Conservation (phyloP, 2,329 filamentous ascomycete genomes). For the Aspergillus sp. region DNA sequence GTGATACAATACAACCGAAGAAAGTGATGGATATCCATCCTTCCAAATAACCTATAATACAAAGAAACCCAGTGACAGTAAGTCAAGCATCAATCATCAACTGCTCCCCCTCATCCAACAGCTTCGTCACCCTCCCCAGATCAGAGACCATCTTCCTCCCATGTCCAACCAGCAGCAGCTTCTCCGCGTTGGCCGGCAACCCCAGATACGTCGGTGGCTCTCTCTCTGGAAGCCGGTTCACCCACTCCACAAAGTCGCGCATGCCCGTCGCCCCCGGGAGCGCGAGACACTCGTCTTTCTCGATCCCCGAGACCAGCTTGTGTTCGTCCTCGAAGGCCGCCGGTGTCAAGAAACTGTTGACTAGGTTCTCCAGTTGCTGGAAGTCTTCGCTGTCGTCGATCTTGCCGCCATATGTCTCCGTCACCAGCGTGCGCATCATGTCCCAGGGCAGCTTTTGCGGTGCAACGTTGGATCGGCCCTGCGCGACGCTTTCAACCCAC, state of each 20-base stretch:
- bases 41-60: too few relatives aligned
- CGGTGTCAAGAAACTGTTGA: conserved; percentile 69
- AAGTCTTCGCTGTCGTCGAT: conserved; percentile 89
- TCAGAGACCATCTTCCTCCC: conserved; percentile 78
- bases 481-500: conserved; percentile 77
- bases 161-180: conserved; percentile 79
- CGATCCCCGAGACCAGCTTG: conserved; percentile 66
- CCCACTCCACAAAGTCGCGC: conserved; percentile 82
- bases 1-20: too few relatives aligned
- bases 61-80: conserved; percentile 6
- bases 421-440: conserved; percentile 81
- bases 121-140: conserved; percentile 70
- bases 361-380: conserved; percentile 59
- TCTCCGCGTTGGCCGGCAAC: conserved; percentile 91
- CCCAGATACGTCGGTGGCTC: conserved; percentile 94
- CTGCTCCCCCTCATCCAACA: conserved; percentile 91
- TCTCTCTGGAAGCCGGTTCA: conserved; percentile 82
- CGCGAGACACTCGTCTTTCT: conserved; percentile 52
- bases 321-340: conserved; percentile 88
- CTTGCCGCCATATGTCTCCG: conserved; percentile 95
- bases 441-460: conserved; percentile 94
- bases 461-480: conserved; percentile 82
- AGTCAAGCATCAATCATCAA: conserved; percentile 58
- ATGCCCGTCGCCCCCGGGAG: conserved; percentile 75
- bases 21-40: conserved; percentile 1